Evolutionary conservation across 78 protist genomes (phyloP).

Genomic region (Protostelium mycophagum): DNA sequence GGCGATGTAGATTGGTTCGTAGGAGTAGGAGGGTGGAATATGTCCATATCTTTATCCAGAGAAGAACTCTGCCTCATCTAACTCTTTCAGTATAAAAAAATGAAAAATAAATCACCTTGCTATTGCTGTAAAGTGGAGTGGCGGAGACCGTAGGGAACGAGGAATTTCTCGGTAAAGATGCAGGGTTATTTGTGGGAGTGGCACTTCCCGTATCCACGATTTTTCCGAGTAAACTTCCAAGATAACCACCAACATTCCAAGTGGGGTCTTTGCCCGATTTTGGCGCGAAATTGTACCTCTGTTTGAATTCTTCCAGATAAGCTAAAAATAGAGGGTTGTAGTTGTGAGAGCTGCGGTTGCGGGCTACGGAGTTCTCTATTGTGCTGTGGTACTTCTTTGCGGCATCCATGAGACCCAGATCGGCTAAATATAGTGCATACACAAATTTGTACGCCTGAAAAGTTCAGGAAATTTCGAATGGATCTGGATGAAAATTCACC

Average conservation of each 20-base stretch:
- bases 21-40: neutral
- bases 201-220: neutral
- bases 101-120: too few relatives aligned
- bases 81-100: too few relatives aligned
- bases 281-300: neutral
- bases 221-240: neutral
- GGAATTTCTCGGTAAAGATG: neutral
- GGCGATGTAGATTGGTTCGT: neutral
- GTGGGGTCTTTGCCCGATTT: neutral
- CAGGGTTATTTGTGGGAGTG: neutral
- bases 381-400: slow-evolving; percentile 27
- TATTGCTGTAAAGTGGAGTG: too few relatives aligned
- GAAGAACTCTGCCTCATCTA: neutral
- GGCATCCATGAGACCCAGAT: slow-evolving; percentile 40
- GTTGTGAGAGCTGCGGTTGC: neutral
- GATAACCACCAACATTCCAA: neutral
- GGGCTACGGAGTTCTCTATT: neutral
- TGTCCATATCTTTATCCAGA: neutral
- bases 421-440: slow-evolving; percentile 41
- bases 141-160: neutral
- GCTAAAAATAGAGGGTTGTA: neutral
- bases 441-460: slow-evolving; percentile 31
- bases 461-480: slow-evolving; percentile 4
- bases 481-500: slow-evolving; percentile 18
- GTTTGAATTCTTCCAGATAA: neutral